These are phyloP conservation scores for Taphrina communis DNA, from an alignment of 1,139 yeast species.

Conservation along the genomic window DNA sequence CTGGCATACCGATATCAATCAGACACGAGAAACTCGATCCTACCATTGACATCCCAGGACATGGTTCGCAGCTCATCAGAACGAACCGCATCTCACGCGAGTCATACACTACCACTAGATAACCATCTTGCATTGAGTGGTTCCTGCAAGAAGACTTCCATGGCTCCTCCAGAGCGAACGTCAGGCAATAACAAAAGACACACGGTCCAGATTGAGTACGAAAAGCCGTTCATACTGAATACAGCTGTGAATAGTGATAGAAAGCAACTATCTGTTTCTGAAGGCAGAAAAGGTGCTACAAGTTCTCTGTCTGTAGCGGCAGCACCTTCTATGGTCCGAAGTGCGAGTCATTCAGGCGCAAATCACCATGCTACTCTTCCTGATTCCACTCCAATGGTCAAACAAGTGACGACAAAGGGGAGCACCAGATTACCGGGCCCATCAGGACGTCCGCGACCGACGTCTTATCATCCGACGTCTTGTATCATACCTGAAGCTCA, in stretches of 20 bases:
- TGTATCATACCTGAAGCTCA: background rate
- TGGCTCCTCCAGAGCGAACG: conserved; percentile 24
- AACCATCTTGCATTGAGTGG: conserved; percentile 43
- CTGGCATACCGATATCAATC: background rate
- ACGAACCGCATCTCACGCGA: conserved; percentile 22
- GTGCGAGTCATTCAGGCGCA: conserved; percentile 34
- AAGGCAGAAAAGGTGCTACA: background rate
- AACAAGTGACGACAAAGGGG: background rate
- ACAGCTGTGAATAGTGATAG: background rate
- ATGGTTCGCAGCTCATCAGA: conserved; percentile 30
- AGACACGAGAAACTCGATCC: background rate
- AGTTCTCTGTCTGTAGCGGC: conserved; percentile 23
- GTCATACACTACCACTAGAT: conserved; percentile 22
- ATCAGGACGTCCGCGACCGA: conserved; percentile 41
- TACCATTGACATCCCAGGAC: conserved; percentile 7
- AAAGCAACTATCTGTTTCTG: background rate
- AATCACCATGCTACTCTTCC: background rate
- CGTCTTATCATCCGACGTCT: conserved; percentile 36
- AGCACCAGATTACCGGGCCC: conserved; percentile 35
- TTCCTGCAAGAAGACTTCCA: conserved; percentile 40
- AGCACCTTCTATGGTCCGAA: conserved; percentile 28
- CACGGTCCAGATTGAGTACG: conserved; percentile 45
- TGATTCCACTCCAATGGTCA: background rate
- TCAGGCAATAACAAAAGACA: conserved; percentile 43
- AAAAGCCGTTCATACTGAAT: conserved; percentile 24